Conservation (phyloP, 768 basidiomycete species). For the Russula sp. region DNA sequence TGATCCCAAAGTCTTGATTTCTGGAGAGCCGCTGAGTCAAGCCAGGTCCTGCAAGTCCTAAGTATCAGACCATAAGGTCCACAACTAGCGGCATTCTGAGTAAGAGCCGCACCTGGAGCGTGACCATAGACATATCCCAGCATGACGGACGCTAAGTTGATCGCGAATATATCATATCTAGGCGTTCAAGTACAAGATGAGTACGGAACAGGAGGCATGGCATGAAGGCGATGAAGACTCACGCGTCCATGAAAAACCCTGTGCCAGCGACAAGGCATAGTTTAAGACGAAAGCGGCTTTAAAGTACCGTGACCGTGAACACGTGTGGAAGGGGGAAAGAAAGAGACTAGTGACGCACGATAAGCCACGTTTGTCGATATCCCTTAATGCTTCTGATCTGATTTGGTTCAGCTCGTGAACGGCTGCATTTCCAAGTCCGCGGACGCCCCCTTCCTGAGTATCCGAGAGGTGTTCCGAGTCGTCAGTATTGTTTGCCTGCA, state of each 20-base stretch:
- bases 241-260: constrained; percentile 90
- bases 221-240: constrained; percentile 29
- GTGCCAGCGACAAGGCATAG: constrained; percentile 55
- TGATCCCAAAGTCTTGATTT: constrained; percentile 40
- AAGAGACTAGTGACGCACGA: constrained; percentile 47
- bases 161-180: constrained; percentile 85
- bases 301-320: background rate
- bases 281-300: constrained; percentile 51
- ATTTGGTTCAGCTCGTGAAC: constrained; percentile 53
- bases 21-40: background rate
- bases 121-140: constrained; percentile 74
- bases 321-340: background rate
- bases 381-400: constrained; percentile 74
- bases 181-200: background rate
- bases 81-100: background rate
- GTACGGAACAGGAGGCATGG: background rate
- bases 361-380: constrained; percentile 84
- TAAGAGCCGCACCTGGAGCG: constrained; percentile 16
- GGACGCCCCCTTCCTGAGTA: background rate
- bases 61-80: no score
- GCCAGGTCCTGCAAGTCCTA: background rate
- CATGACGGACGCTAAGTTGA: constrained; percentile 81
- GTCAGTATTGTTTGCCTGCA: background rate
- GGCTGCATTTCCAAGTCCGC: background rate
- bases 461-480: background rate